Evolutionary conservation across 1,284 basidiomycete species (phyloP), one percentile per base, ranked within the genome.

Genomic region (Paramarasmius palmivorus): DNA sequence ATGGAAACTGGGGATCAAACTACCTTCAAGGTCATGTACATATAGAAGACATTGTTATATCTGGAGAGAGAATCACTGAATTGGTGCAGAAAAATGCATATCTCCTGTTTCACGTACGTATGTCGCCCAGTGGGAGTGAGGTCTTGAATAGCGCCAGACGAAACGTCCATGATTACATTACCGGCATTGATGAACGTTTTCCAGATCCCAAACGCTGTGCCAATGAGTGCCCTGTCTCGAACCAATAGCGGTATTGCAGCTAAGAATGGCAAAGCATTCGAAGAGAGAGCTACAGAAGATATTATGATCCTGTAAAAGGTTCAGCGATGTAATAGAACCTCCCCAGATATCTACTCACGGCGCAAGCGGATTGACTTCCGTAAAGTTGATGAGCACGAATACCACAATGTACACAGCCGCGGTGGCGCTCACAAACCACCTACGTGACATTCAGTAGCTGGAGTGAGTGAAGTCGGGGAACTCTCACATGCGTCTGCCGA

Each of bases 121-220:
- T 55, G 49, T 8, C 40, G 10, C 14, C 54, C 49, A 4, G 54
- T 51, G 4, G 54, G 49, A 5, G 49, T 55, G 7, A 29, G 41
- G 34, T 55, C 54, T 32, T 55, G 54, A 19, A 55, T 55, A 2
- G 54, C 54, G 20, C 49, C 54, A 5, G 54, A 36, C 4, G 49
- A 50, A 38, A 55, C 54, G 42, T 51, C 49, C 54, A 55, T 55
- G 42, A 55, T 51, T 7, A 55, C 49, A 9, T 44, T 12, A 2
- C 22, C 54, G 5, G 54, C 40, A 40, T 49, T 51, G 54, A 45
- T 55, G 54, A 55, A 55, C 12, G 49, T 49, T 47, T 55, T 55
- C 54, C 54, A 55, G 2, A 55, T n/a, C 15, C 54, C 54, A 22
- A 55, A 55, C 26, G 49, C 54, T 44, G 54, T 55, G 23, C 54